Percentiles rank a stretch among this genome's conserved stretches.
These are phyloP conservation scores for Xylariaceae sp. DNA, from an alignment of 2,329 filamentous ascomycete species.

Conservation along the genomic window DNA sequence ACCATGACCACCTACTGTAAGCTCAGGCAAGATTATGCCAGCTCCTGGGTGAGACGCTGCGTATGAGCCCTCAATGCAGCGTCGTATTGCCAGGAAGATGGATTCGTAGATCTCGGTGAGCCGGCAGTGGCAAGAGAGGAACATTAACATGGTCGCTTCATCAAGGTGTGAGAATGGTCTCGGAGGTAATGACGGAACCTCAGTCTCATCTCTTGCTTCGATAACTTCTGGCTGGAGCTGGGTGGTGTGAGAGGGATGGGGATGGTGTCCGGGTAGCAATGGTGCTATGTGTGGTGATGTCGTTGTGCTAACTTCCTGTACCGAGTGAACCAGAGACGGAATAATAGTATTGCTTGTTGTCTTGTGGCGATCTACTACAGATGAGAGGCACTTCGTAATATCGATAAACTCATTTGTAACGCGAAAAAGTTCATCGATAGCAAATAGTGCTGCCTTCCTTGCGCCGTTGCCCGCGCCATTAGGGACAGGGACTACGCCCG, in stretches of 20 bases:
- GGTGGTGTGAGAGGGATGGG: not conserved
- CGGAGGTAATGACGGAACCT: not conserved
- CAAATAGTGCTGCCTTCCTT: not conserved
- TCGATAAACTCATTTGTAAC: slow-evolving; percentile 14
- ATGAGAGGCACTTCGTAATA: not conserved
- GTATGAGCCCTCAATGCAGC: slow-evolving; percentile 4
- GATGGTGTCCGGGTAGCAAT: no score
- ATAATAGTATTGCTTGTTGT: not conserved
- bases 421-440: slow-evolving; percentile 19
- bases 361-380: not conserved
- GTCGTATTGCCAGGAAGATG: slow-evolving; percentile 15
- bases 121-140: slow-evolving; percentile 25
- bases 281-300: no score
- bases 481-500: not conserved
- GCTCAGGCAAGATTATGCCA: slow-evolving; percentile 16
- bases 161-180: slow-evolving; percentile 8
- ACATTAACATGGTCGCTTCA: slow-evolving; percentile 10
- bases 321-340: not conserved
- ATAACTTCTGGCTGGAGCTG: not conserved
- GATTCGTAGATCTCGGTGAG: slow-evolving; percentile 19
- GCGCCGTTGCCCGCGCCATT: not conserved
- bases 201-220: not conserved
- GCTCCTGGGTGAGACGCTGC: not conserved
- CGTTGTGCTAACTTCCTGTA: not conserved
- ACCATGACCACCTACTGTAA: slow-evolving; percentile 12